Percentiles rank a stretch among this genome's conserved stretches.
phyloP scores from a whole-genome alignment of 75 land plant species.

The Selaginella tamariscina region DNA sequence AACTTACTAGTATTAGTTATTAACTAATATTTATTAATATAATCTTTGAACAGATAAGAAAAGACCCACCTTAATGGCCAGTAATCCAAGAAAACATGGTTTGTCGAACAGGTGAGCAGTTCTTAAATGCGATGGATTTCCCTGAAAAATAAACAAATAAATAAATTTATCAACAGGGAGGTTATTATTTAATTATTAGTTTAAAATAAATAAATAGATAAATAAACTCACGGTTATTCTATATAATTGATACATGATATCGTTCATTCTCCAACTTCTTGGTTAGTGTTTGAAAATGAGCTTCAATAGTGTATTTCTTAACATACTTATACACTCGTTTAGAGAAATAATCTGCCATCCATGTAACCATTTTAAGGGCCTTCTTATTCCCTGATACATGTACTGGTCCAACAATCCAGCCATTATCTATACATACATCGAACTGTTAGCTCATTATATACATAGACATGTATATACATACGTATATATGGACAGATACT shows the following conservation, averaged over 20 bases:
- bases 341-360: slow-evolving; percentile 75
- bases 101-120: slow-evolving; percentile 95
- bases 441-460: no score
- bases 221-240: slow-evolving; percentile 47
- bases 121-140: slow-evolving; percentile 47
- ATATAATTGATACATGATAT: slow-evolving; percentile 67
- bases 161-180: no score
- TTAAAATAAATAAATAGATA: not conserved
- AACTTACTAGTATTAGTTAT: no score
- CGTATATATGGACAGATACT: not conserved
- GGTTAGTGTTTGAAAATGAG: slow-evolving; percentile 70
- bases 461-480: no score
- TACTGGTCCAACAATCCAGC: slow-evolving; percentile 82
- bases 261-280: slow-evolving; percentile 96
- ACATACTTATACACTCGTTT: slow-evolving; percentile 67
- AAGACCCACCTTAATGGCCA: slow-evolving; percentile 64
- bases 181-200: not conserved
- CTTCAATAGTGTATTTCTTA: slow-evolving; percentile 42
- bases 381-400: slow-evolving; percentile 27
- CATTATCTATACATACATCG: slow-evolving; percentile 40
- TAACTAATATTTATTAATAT: no score
- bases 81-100: slow-evolving; percentile 78
- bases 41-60: not conserved
- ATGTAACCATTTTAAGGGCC: slow-evolving; percentile 48
- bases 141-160: slow-evolving; percentile 37